These are phyloP conservation scores for Podaxis carcinomalis DNA, from an alignment of 768 basidiomycete genomes.

Conservation along the genomic window DNA sequence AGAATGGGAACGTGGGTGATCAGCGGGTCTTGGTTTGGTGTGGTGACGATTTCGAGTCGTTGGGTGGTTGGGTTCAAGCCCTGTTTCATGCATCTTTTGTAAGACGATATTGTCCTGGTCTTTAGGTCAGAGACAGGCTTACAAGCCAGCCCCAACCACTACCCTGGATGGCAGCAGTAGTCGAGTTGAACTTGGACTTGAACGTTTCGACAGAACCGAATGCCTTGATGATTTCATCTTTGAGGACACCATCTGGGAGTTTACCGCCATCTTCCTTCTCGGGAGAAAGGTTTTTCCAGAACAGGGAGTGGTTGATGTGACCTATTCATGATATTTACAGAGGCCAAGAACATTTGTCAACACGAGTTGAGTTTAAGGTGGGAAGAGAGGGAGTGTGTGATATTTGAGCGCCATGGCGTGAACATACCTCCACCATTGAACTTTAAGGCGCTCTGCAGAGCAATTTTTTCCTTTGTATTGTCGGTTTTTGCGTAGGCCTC, in stretches of 20 bases:
- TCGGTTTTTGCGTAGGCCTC: slow-evolving; percentile 60
- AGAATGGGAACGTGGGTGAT: slow-evolving; percentile 75
- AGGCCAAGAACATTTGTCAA: background rate
- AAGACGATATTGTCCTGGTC: background rate
- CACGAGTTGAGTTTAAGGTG: background rate
- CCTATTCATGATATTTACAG: slow-evolving; percentile 35
- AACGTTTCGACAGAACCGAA: slow-evolving; percentile 73
- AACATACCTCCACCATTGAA: slow-evolving; percentile 92
- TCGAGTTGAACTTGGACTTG: slow-evolving; percentile 79
- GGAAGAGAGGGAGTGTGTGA: background rate
- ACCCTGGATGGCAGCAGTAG: slow-evolving; percentile 85
- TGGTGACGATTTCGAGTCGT: slow-evolving; percentile 84
- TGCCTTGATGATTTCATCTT: slow-evolving; percentile 50
- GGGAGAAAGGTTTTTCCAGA: slow-evolving; percentile 93
- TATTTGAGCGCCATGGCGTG: background rate
- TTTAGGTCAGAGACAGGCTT: slow-evolving; percentile 27
- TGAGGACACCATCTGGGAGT: slow-evolving; percentile 61
- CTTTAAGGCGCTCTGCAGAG: slow-evolving; percentile 85
- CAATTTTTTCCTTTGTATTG: slow-evolving; percentile 77
- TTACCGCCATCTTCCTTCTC: slow-evolving; percentile 58
- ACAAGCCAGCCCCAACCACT: slow-evolving; percentile 98
- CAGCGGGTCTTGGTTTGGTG: slow-evolving; percentile 94
- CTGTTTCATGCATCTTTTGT: slow-evolving; percentile 27
- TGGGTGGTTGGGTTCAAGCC: slow-evolving; percentile 65
- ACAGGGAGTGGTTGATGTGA: slow-evolving; percentile 93